Conservation (phyloP, 441 rosid genomes). For the Aquilaria agallochum region DNA sequence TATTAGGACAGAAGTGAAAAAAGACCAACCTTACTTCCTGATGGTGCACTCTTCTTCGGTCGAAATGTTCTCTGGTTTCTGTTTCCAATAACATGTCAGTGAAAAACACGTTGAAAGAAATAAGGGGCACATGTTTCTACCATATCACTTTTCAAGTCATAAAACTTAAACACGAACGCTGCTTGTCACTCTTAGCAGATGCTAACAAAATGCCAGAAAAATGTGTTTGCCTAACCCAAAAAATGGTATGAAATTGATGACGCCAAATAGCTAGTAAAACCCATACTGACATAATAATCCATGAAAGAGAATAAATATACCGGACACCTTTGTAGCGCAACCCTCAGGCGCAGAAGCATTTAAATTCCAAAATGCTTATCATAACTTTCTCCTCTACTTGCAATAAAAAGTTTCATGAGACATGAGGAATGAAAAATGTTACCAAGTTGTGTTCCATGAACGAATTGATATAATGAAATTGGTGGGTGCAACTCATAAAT, state of each 20-base stretch:
- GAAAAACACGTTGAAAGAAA: conserved; percentile 14
- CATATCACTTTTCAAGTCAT: not conserved
- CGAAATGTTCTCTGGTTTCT: conserved; percentile 98
- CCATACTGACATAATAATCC: too few relatives aligned
- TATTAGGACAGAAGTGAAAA: conserved; percentile 3
- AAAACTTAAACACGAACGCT: not conserved
- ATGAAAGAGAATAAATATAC: too few relatives aligned
- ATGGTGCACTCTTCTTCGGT: conserved; percentile 95
- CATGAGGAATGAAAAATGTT: too few relatives aligned
- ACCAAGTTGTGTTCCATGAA: too few relatives aligned
- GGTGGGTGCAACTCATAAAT: too few relatives aligned
- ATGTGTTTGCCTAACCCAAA: not conserved
- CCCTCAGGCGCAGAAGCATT: too few relatives aligned
- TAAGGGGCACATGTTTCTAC: not conserved
- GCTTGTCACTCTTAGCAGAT: not conserved
- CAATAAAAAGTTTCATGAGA: too few relatives aligned
- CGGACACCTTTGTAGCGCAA: too few relatives aligned
- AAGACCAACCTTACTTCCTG: conserved; percentile 89
- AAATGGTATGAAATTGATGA: not conserved
- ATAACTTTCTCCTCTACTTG: too few relatives aligned
- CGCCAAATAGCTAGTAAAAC: too few relatives aligned
- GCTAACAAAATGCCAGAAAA: not conserved
- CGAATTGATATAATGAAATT: too few relatives aligned
- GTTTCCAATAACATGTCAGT: conserved; percentile 21
- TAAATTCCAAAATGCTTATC: too few relatives aligned